A percentile compares a stretch with the other conserved stretches of the same genome.
phyloP scores from a whole-genome alignment of 352 stramenopile genomes.

The Phytopythium montanum region DNA sequence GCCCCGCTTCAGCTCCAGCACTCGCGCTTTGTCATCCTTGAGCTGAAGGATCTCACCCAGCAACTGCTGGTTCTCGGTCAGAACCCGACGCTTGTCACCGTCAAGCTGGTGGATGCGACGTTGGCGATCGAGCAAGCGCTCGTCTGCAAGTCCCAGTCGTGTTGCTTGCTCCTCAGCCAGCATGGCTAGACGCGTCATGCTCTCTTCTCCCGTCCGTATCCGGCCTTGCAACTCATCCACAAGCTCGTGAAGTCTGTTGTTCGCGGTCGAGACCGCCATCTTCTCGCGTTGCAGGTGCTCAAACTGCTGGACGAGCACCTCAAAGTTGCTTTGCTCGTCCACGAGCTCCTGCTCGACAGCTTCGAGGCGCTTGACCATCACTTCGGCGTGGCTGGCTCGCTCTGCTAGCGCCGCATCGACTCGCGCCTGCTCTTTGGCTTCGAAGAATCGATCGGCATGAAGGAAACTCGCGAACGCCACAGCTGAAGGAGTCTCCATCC shows the following conservation, averaged over 20 bases:
- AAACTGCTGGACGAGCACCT: slow-evolving; percentile 55
- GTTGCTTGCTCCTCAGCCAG: neutral
- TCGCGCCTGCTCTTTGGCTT: slow-evolving; percentile 16
- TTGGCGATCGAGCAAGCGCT: neutral
- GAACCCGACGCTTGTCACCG: slow-evolving; percentile 17
- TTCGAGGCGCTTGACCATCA: slow-evolving; percentile 48
- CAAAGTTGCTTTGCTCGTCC: slow-evolving; percentile 69
- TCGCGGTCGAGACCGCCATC: neutral
- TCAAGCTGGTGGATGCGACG: slow-evolving; percentile 11
- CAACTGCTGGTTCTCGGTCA: slow-evolving; percentile 41
- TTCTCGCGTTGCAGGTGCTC: slow-evolving; percentile 37
- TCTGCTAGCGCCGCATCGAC: slow-evolving; percentile 20
- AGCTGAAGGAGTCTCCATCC: slow-evolving; percentile 7
- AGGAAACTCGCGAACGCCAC: slow-evolving; percentile 42
- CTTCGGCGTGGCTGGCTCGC: slow-evolving; percentile 23
- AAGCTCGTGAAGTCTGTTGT: neutral
- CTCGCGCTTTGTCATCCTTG: slow-evolving; percentile 34
- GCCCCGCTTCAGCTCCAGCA: slow-evolving; percentile 27
- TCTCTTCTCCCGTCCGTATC: neutral
- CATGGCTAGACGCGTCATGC: neutral
- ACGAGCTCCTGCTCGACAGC: slow-evolving; percentile 62
- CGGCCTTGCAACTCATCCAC: neutral
- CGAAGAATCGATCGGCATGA: slow-evolving; percentile 46
- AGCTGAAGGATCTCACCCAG: slow-evolving; percentile 45
- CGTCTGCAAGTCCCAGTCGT: neutral